Percentiles rank a stretch among this genome's conserved stretches.
Conservation (phyloP, 495 filamentous ascomycete genomes). For the Hypomontagnella submonticulosa region DNA sequence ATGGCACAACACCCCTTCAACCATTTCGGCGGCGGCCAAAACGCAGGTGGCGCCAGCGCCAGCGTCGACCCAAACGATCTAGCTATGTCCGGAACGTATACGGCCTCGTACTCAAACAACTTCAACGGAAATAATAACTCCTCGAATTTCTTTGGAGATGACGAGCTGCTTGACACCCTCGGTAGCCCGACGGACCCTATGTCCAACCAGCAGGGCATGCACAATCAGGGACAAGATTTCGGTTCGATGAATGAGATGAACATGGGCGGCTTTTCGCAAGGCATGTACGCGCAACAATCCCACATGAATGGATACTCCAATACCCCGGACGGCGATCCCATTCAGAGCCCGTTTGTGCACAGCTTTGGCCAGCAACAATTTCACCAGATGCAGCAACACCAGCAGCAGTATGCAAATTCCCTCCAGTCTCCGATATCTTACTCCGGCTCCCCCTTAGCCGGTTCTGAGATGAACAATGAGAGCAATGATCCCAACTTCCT, state of each 20-base stretch:
- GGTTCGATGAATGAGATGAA: conserved; percentile 59
- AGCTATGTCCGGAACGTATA: conserved; percentile 67
- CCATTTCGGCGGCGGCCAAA: conserved; percentile 71
- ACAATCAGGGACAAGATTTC: conserved; percentile 62
- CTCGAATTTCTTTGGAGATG: conserved; percentile 65
- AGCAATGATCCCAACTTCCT: conserved; percentile 61
- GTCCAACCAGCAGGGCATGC: conserved; percentile 55
- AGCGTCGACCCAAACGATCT: conserved; percentile 90
- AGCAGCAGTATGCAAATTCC: conserved; percentile 62
- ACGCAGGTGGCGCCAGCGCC: conserved; percentile 61
- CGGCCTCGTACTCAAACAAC: conserved; percentile 54
- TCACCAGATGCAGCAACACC: conserved; percentile 68
- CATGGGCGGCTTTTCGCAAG: conserved; percentile 55
- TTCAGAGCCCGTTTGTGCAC: conserved; percentile 85
- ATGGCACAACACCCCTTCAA: conserved; percentile 71
- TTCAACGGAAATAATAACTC: conserved; percentile 53
- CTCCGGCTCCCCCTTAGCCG: conserved; percentile 62
- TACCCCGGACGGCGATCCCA: conserved; percentile 87
- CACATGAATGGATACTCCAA: conserved; percentile 82
- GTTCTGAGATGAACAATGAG: conserved; percentile 68
- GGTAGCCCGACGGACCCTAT: conserved; percentile 58
- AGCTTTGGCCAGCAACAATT: conserved; percentile 80
- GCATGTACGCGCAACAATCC: conserved; percentile 60
- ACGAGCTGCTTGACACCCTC: conserved; percentile 71
- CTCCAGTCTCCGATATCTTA: conserved; percentile 64